These are phyloP conservation scores for Striga asiatica DNA, from an alignment of 257 asterid genomes.

Conservation along the genomic window DNA sequence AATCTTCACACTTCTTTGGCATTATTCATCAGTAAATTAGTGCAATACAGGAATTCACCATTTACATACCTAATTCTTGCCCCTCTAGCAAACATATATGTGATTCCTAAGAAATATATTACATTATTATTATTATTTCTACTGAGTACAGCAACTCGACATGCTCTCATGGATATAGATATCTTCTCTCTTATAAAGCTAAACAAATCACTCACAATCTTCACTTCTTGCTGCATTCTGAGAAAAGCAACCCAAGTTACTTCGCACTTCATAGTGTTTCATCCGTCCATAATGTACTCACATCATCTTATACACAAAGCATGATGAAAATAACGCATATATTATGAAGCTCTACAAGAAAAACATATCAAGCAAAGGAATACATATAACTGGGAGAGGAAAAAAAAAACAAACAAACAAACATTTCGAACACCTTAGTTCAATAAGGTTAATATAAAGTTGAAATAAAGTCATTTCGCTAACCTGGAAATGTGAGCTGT, in stretches of 20 bases:
- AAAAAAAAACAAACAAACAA: no score
- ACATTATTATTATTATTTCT: not conserved
- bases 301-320: not conserved
- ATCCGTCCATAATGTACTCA: not conserved
- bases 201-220: not conserved
- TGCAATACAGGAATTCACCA: no score
- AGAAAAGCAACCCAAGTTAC: not conserved
- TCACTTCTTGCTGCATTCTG: not conserved
- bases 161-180: not conserved
- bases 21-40: no score
- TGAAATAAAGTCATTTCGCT: not conserved
- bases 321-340: not conserved
- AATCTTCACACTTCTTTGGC: not conserved
- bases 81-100: no score
- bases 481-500: constrained; percentile 90
- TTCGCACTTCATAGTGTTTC: not conserved
- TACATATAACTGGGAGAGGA: not conserved
- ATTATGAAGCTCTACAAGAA: not conserved
- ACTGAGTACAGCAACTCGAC: not conserved
- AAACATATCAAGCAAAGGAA: not conserved
- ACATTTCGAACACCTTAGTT: not conserved
- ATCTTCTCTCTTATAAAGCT: not conserved
- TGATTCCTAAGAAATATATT: not conserved
- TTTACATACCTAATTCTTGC: no score
- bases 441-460: constrained; percentile 6